Conservation (phyloP, 345 rosid species). For the Raphanus sativus region DNA sequence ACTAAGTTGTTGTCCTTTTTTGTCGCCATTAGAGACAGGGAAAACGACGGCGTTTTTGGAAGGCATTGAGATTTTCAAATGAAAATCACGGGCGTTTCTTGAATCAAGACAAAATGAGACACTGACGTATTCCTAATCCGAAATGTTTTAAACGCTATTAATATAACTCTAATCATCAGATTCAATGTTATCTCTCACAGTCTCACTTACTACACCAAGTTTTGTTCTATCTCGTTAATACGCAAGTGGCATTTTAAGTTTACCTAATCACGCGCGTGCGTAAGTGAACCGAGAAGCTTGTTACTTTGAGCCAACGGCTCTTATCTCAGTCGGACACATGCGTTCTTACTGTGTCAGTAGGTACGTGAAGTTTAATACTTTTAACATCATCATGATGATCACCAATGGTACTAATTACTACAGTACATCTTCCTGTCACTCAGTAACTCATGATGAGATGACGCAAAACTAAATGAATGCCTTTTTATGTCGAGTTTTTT, state of each 20-base stretch:
- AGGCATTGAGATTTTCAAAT: not conserved
- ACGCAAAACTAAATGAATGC: not conserved
- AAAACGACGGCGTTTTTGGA: conserved; percentile 27
- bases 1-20: conserved; percentile 24
- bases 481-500: not conserved
- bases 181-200: not conserved
- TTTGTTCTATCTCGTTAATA: conserved; percentile 19
- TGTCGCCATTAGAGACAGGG: conserved; percentile 18
- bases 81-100: conserved; percentile 31
- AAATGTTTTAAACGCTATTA: conserved; percentile 48
- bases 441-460: conserved; percentile 30
- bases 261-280: conserved; percentile 15
- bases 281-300: conserved; percentile 21
- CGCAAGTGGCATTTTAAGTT: conserved; percentile 15
- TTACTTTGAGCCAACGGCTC: conserved; percentile 21
- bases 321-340: conserved; percentile 9
- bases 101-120: conserved; percentile 23
- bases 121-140: not conserved
- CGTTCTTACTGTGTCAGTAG: conserved; percentile 21
- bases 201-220: conserved; percentile 21
- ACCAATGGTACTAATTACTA: not conserved
- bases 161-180: not conserved
- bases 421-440: conserved; percentile 22
- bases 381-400: conserved; percentile 23
- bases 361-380: not conserved